A percentile compares a stretch with the other conserved stretches of the same genome.
These are phyloP conservation scores for Cyberlindnera bimundalis DNA, from an alignment of 805 yeast genomes.

Conservation along the genomic window DNA sequence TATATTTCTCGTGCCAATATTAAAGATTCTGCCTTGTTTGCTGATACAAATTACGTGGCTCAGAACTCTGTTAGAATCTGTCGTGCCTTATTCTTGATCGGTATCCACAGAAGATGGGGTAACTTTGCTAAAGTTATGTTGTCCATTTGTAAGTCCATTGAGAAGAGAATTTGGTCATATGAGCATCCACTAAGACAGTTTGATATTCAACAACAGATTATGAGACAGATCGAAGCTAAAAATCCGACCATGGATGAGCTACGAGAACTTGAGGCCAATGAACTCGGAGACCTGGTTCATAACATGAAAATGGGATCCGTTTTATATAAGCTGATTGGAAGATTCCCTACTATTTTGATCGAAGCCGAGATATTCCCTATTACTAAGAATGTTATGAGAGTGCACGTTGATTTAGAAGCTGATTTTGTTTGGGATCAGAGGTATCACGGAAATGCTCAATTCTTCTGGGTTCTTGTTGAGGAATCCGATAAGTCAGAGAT, in stretches of 20 bases:
- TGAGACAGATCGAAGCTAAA: conserved; percentile 58
- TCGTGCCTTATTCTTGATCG: conserved; percentile 84
- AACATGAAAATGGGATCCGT: conserved; percentile 69
- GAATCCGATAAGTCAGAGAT: conserved; percentile 72
- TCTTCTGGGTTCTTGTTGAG: conserved; percentile 92
- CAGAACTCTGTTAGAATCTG: conserved; percentile 93
- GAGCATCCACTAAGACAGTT: conserved; percentile 90
- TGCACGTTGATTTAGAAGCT: conserved; percentile 65
- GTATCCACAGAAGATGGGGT: conserved; percentile 92
- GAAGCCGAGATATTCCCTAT: conserved; percentile 87
- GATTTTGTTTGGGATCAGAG: conserved; percentile 84
- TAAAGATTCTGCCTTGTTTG: conserved; percentile 74
- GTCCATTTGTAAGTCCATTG: conserved; percentile 82
- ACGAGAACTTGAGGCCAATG: conserved; percentile 68
- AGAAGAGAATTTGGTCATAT: conserved; percentile 81
- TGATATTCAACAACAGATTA: conserved; percentile 65
- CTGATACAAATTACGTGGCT: conserved; percentile 91
- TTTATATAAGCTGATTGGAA: conserved; percentile 55
- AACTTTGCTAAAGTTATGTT: conserved; percentile 67
- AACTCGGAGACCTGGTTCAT: conserved; percentile 87
- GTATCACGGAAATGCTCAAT: conserved; percentile 78
- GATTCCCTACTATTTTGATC: conserved; percentile 73
- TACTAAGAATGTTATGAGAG: conserved; percentile 79
- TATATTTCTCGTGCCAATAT: conserved; percentile 73
- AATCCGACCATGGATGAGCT: conserved; percentile 68